Evolutionary conservation across 208 protist genomes (phyloP).

Genomic region (Histomonas meleagridis): DNA sequence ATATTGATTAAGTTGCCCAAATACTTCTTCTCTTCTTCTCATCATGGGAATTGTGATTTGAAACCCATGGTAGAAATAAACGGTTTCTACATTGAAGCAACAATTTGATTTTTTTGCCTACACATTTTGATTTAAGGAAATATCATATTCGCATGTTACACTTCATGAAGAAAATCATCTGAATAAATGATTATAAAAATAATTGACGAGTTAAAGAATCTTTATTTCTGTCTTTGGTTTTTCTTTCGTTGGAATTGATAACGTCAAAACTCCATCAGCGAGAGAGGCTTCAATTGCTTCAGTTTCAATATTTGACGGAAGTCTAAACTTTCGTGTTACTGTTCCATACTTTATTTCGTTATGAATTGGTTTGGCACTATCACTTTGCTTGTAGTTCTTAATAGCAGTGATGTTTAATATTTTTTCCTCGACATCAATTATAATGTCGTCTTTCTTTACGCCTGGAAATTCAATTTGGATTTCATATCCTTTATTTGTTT

Average conservation of each 20-base stretch:
- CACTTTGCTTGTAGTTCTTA: not conserved
- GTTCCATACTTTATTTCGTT: not conserved
- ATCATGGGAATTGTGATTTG: no score
- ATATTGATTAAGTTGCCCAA: no score
- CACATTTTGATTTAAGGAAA: no score
- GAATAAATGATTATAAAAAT: no score
- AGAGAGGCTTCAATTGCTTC: not conserved
- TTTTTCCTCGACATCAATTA: not conserved
- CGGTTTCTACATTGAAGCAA: no score
- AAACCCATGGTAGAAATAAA: no score
- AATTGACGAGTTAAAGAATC: not conserved
- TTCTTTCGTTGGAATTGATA: not conserved
- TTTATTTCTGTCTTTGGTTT: not conserved
- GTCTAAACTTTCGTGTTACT: not conserved
- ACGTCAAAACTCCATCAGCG: slow-evolving; percentile 1
- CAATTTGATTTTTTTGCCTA: no score
- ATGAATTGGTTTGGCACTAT: not conserved
- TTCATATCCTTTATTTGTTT: not conserved
- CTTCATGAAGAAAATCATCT: no score
- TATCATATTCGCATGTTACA: no score
- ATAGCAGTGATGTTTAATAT: not conserved
- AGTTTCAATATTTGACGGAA: not conserved
- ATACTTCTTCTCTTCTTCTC: no score
- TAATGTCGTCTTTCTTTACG: not conserved
- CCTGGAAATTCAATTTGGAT: not conserved